A percentile compares a stretch with the other conserved stretches of the same genome.
Conservation (phyloP, 768 basidiomycete genomes). For the Suillus tomentosus region DNA sequence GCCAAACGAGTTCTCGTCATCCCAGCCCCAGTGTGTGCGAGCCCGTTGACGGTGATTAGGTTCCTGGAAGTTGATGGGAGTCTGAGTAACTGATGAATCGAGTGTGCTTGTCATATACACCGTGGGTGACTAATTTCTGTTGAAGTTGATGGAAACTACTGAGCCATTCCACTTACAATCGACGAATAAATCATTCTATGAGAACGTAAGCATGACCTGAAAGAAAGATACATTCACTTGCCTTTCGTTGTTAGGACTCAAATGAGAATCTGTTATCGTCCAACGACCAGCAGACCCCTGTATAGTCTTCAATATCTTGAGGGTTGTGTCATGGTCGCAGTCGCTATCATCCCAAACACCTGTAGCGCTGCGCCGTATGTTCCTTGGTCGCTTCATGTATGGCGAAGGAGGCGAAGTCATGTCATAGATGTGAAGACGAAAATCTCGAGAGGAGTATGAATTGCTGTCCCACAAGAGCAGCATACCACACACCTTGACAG, state of each 20-base stretch:
- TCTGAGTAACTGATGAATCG: constrained; percentile 61
- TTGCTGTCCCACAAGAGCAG: constrained; percentile 3
- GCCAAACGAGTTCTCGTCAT: constrained; percentile 55
- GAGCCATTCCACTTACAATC: constrained; percentile 53
- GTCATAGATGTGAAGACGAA: constrained; percentile 86
- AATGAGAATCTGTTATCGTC: constrained; percentile 95
- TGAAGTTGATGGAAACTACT: constrained; percentile 12
- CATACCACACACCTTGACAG: constrained; percentile 60
- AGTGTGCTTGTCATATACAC: constrained; percentile 75
- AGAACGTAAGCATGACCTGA: constrained; percentile 11
- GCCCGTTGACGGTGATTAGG: constrained; percentile 37
- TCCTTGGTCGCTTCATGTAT: constrained; percentile 20
- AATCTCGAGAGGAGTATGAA: constrained; percentile 54
- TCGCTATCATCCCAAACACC: constrained; percentile 28
- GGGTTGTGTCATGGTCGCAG: constrained; percentile 48
- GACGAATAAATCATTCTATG: constrained; percentile 89
- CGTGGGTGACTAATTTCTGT: constrained; percentile 57
- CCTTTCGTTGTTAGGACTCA: constrained; percentile 88
- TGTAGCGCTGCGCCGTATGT: constrained; percentile 18
- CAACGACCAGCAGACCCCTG: constrained; percentile 77
- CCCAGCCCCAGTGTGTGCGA: constrained; percentile 36
- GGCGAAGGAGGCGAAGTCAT: constrained; percentile 52
- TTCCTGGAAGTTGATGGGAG: constrained; percentile 62
- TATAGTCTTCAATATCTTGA: constrained; percentile 63
- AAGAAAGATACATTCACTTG: constrained; percentile 29